phyloP scores from a whole-genome alignment of 192 early-diverging fungal species.

The Diversispora epigaea region DNA sequence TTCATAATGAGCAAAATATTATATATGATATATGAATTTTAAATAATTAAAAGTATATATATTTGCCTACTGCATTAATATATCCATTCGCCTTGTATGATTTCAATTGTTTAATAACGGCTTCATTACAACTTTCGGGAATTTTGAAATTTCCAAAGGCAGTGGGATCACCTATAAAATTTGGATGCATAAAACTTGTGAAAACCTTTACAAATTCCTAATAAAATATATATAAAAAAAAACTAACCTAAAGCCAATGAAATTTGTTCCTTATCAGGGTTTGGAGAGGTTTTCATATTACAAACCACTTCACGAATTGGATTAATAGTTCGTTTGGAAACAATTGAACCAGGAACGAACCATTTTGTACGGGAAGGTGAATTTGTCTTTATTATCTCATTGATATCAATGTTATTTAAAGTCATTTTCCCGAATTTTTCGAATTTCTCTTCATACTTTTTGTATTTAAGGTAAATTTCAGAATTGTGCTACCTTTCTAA shows the following conservation, averaged over 20 bases:
- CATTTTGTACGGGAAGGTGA: slow-evolving; percentile 29
- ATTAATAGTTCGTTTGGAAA: slow-evolving; percentile 75
- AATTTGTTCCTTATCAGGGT: slow-evolving; percentile 60
- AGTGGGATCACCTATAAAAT: slow-evolving; percentile 73
- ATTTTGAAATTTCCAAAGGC: slow-evolving; percentile 90
- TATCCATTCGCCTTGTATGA: slow-evolving; percentile 85
- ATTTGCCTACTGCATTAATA: slow-evolving; percentile 68
- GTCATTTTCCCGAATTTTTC: too few relatives aligned
- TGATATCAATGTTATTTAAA: background rate
- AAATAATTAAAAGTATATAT: background rate
- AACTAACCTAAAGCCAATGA: slow-evolving; percentile 58
- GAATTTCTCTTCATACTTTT: too few relatives aligned
- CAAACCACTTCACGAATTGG: slow-evolving; percentile 87
- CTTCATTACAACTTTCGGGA: slow-evolving; percentile 63
- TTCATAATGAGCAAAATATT: too few relatives aligned
- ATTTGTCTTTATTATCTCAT: background rate
- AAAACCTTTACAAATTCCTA: background rate
- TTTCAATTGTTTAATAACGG: slow-evolving; percentile 66
- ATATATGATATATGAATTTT: background rate
- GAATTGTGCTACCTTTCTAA: too few relatives aligned
- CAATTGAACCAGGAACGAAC: slow-evolving; percentile 61
- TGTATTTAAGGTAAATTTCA: too few relatives aligned
- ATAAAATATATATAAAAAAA: background rate
- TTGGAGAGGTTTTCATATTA: slow-evolving; percentile 68
- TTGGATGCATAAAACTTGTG: background rate